Percentiles rank a stretch among this genome's conserved stretches.
Conservation (phyloP, 257 asterid species). For the Gentiana dahurica region DNA sequence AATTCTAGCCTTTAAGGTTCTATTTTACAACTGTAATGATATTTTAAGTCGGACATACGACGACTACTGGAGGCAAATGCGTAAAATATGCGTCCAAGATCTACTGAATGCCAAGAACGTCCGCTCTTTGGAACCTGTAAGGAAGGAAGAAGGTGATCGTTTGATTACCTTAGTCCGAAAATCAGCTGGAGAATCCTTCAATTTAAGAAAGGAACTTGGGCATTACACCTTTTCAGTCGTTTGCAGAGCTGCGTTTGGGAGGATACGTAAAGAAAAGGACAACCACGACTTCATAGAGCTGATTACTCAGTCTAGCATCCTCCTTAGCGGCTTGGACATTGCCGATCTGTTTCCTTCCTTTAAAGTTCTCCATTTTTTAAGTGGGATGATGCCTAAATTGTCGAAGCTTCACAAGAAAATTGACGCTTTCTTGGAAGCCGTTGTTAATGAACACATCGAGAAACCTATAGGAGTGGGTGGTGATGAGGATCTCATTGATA, state of each 20-base stretch:
- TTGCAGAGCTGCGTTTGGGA: not conserved
- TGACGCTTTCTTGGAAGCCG: no score
- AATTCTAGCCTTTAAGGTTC: not conserved
- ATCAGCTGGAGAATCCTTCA: not conserved
- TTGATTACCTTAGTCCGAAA: not conserved
- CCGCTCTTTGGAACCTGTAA: not conserved
- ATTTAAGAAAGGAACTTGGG: not conserved
- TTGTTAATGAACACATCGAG: no score
- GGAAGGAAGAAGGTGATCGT: not conserved
- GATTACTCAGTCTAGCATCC: no score
- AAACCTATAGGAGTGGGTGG: no score
- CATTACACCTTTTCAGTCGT: not conserved
- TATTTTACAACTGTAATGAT: conserved; percentile 6
- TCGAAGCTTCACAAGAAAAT: no score
- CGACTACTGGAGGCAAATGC: conserved; percentile 10
- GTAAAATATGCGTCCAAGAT: conserved; percentile 11
- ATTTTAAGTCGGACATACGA: not conserved
- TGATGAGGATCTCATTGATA: no score
- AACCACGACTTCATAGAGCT: no score
- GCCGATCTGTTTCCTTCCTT: no score
- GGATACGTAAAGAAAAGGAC: not conserved
- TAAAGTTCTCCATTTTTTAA: no score
- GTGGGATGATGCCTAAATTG: no score
- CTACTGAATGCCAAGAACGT: not conserved
- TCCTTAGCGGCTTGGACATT: no score